Percentiles rank a stretch among this genome's conserved stretches.
Conservation (phyloP, 2,329 filamentous ascomycete species). For the Sporothrix pseudoabietina region DNA sequence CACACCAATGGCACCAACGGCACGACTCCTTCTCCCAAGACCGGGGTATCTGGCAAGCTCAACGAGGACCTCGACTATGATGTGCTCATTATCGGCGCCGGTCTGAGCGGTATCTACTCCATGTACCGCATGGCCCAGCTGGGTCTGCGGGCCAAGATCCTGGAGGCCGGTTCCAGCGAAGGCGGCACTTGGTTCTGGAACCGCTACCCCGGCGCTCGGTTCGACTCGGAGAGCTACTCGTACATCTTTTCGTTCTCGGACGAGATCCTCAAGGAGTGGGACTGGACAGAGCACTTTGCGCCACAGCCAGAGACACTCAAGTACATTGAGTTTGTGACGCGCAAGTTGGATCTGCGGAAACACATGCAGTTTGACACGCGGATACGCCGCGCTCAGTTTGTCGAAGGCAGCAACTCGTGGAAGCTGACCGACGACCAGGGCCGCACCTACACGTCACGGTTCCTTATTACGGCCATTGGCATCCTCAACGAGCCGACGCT, state of each 20-base stretch:
- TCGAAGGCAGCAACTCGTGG: constrained; percentile 46
- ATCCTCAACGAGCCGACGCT: constrained; percentile 50
- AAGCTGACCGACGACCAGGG: constrained; percentile 45
- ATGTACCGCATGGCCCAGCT: constrained; percentile 47
- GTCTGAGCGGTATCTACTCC: constrained; percentile 47
- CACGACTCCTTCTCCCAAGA: not conserved
- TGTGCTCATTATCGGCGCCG: constrained; percentile 46
- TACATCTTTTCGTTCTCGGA: constrained; percentile 43
- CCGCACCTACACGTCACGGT: constrained; percentile 45
- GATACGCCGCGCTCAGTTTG: constrained; percentile 47
- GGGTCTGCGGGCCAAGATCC: constrained; percentile 42
- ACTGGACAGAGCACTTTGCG: constrained; percentile 48
- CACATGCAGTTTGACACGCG: constrained; percentile 51
- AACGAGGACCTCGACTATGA: constrained; percentile 40
- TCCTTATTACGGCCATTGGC: constrained; percentile 51
- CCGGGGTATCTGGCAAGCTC: constrained; percentile 4
- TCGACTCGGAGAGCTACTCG: constrained; percentile 43
- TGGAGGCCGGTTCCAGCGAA: constrained; percentile 47
- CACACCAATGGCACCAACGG: not conserved
- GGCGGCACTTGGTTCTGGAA: constrained; percentile 54
- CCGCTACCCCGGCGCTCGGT: constrained; percentile 48
- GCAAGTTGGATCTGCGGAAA: constrained; percentile 48
- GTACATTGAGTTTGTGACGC: constrained; percentile 53
- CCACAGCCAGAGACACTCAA: constrained; percentile 45
- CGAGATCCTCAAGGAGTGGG: constrained; percentile 49